A percentile compares a stretch with the other conserved stretches of the same genome.
phyloP scores from a whole-genome alignment of 345 rosid species.

The Populus davidiana region DNA sequence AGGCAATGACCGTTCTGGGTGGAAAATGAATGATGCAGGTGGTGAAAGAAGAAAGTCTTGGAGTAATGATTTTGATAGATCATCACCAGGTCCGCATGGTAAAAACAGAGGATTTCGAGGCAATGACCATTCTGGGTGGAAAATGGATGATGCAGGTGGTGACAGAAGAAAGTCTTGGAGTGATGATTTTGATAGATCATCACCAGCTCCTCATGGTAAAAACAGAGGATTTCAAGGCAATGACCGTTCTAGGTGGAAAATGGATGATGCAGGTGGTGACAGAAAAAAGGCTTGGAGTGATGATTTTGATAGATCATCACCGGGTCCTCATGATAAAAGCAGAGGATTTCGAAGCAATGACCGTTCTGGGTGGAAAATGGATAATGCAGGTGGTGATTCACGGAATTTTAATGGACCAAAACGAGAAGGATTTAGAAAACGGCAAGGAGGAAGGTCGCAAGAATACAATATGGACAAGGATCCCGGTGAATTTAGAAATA shows the following conservation, averaged over 20 bases:
- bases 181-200: constrained; percentile 19
- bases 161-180: constrained; percentile 14
- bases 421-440: constrained; percentile 17
- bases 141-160: constrained; percentile 14
- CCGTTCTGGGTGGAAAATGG: constrained; percentile 13
- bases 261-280: constrained; percentile 9
- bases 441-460: constrained; percentile 16
- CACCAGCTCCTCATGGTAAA: constrained; percentile 23
- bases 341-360: constrained; percentile 25
- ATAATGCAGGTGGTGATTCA: constrained; percentile 11
- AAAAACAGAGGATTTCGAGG: constrained; percentile 25
- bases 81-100: constrained; percentile 25
- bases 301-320: constrained; percentile 18
- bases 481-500: constrained; percentile 43
- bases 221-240: constrained; percentile 25
- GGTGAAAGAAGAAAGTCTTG: constrained; percentile 14
- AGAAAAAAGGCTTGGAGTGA: constrained; percentile 18
- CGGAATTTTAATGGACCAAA: constrained; percentile 16
- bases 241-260: constrained; percentile 13
- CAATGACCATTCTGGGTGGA: constrained; percentile 13
- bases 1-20: constrained; percentile 9
- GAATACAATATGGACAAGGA: constrained; percentile 13
- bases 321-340: constrained; percentile 22
- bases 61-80: constrained; percentile 13
- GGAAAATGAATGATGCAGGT: constrained; percentile 19